These are phyloP conservation scores for Debaryomyces castellii DNA, from an alignment of 805 yeast genomes.

Conservation along the genomic window DNA sequence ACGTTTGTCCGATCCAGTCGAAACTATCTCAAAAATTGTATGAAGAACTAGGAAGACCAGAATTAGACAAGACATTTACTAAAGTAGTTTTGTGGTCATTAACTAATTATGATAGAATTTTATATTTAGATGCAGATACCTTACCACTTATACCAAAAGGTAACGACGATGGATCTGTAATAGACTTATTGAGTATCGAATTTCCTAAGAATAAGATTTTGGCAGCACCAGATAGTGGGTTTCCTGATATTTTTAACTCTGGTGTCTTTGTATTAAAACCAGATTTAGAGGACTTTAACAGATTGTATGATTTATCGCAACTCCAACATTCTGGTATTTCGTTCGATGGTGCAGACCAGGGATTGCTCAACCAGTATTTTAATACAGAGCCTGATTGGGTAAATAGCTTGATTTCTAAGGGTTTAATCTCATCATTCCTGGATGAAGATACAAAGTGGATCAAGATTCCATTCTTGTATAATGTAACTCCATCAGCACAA, in stretches of 20 bases:
- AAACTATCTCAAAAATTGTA: slow-evolving; percentile 22
- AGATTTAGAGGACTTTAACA: slow-evolving; percentile 34
- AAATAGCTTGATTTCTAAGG: slow-evolving; percentile 5
- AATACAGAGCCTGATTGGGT: slow-evolving; percentile 44
- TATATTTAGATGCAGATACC: slow-evolving; percentile 68
- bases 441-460: slow-evolving; percentile 50
- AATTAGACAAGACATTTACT: slow-evolving; percentile 51
- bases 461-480: slow-evolving; percentile 75
- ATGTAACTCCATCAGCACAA: slow-evolving; percentile 66
- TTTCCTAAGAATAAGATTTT: slow-evolving; percentile 25
- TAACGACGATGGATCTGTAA: slow-evolving; percentile 15
- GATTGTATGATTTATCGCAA: slow-evolving; percentile 10
- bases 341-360: slow-evolving; percentile 94
- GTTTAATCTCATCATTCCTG: not conserved
- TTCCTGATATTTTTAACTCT: slow-evolving; percentile 88
- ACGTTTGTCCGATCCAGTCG: slow-evolving; percentile 25
- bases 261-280: slow-evolving; percentile 72
- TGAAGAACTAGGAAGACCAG: slow-evolving; percentile 48
- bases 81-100: slow-evolving; percentile 59
- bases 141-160: slow-evolving; percentile 39
- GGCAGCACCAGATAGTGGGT: slow-evolving; percentile 82
- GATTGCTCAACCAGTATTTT: slow-evolving; percentile 77
- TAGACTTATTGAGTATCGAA: slow-evolving; percentile 30
- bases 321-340: slow-evolving; percentile 18
- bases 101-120: slow-evolving; percentile 41